Percentiles rank a stretch among this genome's conserved stretches.
Conservation (phyloP, 352 stramenopile species). For the Phytophthora litchii region DNA sequence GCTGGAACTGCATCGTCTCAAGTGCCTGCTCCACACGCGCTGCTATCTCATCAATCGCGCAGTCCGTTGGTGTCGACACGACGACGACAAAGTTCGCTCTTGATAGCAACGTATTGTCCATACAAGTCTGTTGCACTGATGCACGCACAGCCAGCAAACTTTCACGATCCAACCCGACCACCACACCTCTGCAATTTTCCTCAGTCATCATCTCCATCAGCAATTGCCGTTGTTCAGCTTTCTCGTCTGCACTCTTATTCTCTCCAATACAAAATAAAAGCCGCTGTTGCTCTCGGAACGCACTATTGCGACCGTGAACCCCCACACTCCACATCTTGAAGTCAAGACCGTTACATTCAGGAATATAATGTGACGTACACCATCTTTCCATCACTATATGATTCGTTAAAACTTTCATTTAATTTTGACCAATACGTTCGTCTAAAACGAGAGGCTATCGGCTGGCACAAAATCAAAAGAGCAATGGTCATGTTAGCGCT, state of each 20-base stretch:
- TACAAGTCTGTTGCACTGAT: constrained; percentile 32
- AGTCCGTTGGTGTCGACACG: constrained; percentile 28
- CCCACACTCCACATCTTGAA: constrained; percentile 61
- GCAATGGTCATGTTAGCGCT: constrained; percentile 48
- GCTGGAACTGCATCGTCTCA: constrained; percentile 36
- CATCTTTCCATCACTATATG: background rate
- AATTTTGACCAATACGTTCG: background rate
- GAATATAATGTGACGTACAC: constrained; percentile 6
- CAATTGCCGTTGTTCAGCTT: constrained; percentile 30
- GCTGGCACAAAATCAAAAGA: constrained; percentile 30
- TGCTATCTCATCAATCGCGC: constrained; percentile 20
- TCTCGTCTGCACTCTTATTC: constrained; percentile 5
- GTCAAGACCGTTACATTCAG: constrained; percentile 6
- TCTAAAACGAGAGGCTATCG: constrained; percentile 26
- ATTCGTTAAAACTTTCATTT: background rate
- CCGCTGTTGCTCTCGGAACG: constrained; percentile 48
- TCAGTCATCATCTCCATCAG: constrained; percentile 30
- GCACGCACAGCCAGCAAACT: constrained; percentile 34
- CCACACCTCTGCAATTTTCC: constrained; percentile 47
- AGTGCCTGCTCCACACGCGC: constrained; percentile 39
- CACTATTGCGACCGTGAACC: constrained; percentile 39
- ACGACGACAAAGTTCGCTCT: constrained; percentile 39
- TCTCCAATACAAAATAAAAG: constrained; percentile 55
- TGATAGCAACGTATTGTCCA: constrained; percentile 37
- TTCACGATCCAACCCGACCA: constrained; percentile 31